Evolutionary conservation across 352 stramenopile genomes (phyloP).

Genomic region (Phytophthora pseudosyringae): DNA sequence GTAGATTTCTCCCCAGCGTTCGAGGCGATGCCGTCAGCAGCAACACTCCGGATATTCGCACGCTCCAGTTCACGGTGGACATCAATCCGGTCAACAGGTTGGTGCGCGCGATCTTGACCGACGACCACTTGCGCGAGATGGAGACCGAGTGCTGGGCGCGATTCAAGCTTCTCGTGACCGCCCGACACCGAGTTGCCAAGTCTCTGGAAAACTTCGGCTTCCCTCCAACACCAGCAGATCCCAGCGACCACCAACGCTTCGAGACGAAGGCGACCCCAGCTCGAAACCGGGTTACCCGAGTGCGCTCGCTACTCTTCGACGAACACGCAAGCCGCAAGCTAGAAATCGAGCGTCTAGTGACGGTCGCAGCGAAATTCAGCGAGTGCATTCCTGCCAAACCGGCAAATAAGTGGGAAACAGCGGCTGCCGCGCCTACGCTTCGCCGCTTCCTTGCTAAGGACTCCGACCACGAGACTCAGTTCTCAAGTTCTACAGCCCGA

Average conservation of each 20-base stretch:
- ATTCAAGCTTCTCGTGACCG: constrained; percentile 43
- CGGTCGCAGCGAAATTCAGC: no score
- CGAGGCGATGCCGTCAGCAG: constrained; percentile 14
- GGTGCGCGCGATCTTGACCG: constrained; percentile 43
- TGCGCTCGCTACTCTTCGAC: constrained; percentile 19
- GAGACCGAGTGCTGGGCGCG: constrained; percentile 66
- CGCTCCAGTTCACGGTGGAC: constrained; percentile 53
- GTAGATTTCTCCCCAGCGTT: no score
- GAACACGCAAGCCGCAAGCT: constrained; percentile 4
- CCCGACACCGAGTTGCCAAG: constrained; percentile 36
- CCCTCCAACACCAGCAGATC: neutral
- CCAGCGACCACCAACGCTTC: neutral
- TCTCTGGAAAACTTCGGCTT: constrained; percentile 47
- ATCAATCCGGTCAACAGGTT: constrained; percentile 66
- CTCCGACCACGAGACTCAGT: no score
- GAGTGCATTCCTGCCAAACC: neutral
- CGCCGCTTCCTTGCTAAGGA: no score
- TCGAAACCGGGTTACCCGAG: constrained; percentile 12
- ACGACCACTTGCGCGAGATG: constrained; percentile 44
- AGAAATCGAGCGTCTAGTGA: no score
- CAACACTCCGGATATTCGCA: constrained; percentile 21
- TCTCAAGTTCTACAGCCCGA: neutral
- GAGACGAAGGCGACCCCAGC: constrained; percentile 25
- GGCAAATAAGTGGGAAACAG: neutral
- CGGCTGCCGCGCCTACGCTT: neutral